Evolutionary conservation across 805 yeast species (phyloP).

Genomic region (Candida adriatica): DNA sequence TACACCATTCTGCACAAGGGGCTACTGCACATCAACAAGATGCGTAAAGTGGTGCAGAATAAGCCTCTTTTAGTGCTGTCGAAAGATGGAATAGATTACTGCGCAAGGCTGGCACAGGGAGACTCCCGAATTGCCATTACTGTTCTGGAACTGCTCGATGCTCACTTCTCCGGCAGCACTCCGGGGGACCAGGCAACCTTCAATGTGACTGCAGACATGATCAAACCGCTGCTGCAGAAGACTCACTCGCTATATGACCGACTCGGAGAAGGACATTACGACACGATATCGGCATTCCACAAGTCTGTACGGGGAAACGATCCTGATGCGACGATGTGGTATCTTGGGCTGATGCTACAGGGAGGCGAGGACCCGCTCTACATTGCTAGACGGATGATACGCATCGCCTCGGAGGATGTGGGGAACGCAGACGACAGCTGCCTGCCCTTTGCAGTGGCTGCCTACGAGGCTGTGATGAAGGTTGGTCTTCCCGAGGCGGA

Average conservation of each 20-base stretch:
- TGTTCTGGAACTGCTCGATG: constrained; percentile 65
- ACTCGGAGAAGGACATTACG: constrained; percentile 90
- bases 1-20: constrained; percentile 50
- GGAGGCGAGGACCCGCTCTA: constrained; percentile 95
- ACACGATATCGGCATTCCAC: constrained; percentile 92
- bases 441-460: constrained; percentile 79
- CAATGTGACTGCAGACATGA: constrained; percentile 11
- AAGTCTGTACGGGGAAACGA: constrained; percentile 86
- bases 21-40: constrained; percentile 47
- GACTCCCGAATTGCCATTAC: constrained; percentile 85
- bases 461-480: constrained; percentile 81
- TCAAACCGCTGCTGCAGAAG: constrained; percentile 39
- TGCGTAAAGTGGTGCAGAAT: constrained; percentile 45
- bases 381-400: constrained; percentile 83
- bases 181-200: no score
- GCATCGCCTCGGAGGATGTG: constrained; percentile 93
- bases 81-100: constrained; percentile 53
- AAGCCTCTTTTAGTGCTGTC: constrained; percentile 45
- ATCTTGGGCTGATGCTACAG: constrained; percentile 78
- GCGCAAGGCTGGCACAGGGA: constrained; percentile 74
- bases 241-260: constrained; percentile 69
- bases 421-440: constrained; percentile 81
- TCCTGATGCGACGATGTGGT: constrained; percentile 84
- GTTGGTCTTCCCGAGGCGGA: constrained; percentile 96
- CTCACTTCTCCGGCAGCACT: constrained; percentile 30